Conservation (phyloP, 805 yeast genomes). For the Wickerhamomyces hampshirensis region DNA sequence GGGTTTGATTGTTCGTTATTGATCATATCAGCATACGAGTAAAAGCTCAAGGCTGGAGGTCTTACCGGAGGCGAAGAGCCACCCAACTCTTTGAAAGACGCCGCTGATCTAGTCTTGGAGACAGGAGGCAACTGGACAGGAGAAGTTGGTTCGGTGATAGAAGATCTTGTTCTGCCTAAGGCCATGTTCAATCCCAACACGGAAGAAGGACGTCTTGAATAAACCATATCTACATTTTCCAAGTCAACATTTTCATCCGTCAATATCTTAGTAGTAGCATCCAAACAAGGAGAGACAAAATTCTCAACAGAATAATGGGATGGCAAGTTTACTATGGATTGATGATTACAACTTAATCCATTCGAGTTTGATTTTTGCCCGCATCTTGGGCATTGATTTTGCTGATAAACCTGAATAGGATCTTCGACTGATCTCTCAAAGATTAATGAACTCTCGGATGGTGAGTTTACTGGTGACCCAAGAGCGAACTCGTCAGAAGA, state of each 20-base stretch:
- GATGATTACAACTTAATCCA: conserved; percentile 23
- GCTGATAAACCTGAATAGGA: conserved; percentile 30
- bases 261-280: conserved; percentile 65
- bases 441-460: conserved; percentile 39
- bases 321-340: conserved; percentile 29
- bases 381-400: conserved; percentile 24
- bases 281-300: conserved; percentile 75
- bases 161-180: conserved; percentile 32
- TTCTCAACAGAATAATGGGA: conserved; percentile 50
- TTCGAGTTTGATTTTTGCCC: conserved; percentile 19
- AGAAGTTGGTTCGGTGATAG: conserved; percentile 12
- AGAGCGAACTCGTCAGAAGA: conserved; percentile 5
- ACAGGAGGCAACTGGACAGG: conserved; percentile 16
- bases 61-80: conserved; percentile 11
- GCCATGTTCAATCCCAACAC: conserved; percentile 42
- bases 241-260: conserved; percentile 54
- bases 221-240: conserved; percentile 67
- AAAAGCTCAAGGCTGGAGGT: conserved; percentile 40
- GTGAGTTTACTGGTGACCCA: conserved; percentile 9
- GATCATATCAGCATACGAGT: conserved; percentile 77
- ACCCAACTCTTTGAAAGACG: conserved; percentile 20
- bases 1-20: conserved; percentile 55
- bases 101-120: conserved; percentile 21
- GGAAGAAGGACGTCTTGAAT: conserved; percentile 54
- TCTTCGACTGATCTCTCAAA: conserved; percentile 69